These are phyloP conservation scores for Talaromyces sp. DNA, from an alignment of 2,329 filamentous ascomycete genomes.

Conservation along the genomic window DNA sequence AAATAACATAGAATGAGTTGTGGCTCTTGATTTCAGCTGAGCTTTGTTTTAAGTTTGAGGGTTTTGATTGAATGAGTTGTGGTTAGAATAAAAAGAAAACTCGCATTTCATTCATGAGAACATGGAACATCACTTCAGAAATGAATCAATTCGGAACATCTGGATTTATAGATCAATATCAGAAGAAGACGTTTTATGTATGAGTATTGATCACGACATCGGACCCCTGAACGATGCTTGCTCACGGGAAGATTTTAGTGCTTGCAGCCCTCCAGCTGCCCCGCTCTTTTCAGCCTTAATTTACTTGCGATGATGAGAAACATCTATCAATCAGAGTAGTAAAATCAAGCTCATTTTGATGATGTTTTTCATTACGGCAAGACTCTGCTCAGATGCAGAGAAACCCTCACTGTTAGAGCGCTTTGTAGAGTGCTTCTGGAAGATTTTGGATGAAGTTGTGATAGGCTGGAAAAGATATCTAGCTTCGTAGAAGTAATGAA, in stretches of 20 bases:
- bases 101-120: background rate
- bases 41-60: background rate
- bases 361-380: background rate
- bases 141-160: background rate
- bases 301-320: background rate
- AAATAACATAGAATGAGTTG: background rate
- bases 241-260: background rate
- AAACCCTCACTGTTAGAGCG: background rate
- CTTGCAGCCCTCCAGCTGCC: background rate
- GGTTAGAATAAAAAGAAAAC: background rate
- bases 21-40: background rate
- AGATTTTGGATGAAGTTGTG: background rate
- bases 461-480: background rate
- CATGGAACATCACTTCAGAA: background rate
- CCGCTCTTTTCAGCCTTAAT: background rate
- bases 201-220: background rate
- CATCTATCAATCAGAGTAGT: background rate
- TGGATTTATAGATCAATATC: background rate
- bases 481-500: background rate
- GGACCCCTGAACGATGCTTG: background rate
- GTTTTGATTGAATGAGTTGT: background rate
- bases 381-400: background rate
- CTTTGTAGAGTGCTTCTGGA: background rate
- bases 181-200: background rate
- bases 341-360: background rate